Evolutionary conservation across 192 early-diverging fungal species (phyloP).

Genomic region (Thoreauomyces humboldtii): DNA sequence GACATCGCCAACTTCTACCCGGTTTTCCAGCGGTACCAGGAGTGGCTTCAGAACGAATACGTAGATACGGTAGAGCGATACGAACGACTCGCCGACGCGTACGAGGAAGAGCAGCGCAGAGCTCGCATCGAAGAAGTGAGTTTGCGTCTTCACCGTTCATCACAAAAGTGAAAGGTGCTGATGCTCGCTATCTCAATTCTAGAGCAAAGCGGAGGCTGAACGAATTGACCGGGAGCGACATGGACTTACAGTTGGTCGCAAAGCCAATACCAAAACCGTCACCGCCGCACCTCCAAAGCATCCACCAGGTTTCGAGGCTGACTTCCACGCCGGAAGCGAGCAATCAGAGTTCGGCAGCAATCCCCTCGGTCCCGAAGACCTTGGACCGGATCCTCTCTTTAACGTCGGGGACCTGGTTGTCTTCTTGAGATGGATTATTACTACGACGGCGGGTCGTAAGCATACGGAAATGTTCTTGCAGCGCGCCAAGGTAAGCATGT

Average conservation of each 20-base stretch:
- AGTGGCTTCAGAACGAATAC: conserved; percentile 40
- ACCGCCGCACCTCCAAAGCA: no score
- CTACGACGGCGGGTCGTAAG: conserved; percentile 17
- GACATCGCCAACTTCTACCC: conserved; percentile 33
- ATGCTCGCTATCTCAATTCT: no score
- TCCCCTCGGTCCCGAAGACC: conserved; percentile 20
- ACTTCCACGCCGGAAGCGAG: not conserved
- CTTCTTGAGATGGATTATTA: conserved; percentile 32
- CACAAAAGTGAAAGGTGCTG: no score
- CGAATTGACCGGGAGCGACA: conserved; percentile 27
- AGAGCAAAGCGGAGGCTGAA: conserved; percentile 32
- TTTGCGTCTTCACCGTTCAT: not conserved
- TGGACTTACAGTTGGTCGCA: not conserved
- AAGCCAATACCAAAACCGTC: not conserved
- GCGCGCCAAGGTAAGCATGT: conserved; percentile 33
- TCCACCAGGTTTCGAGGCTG: no score
- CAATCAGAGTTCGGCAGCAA: conserved; percentile 13
- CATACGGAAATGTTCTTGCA: conserved; percentile 41
- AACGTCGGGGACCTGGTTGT: conserved; percentile 31
- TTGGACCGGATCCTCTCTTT: conserved; percentile 25
- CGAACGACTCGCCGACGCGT: conserved; percentile 35
- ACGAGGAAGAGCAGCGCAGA: not conserved
- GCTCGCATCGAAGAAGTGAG: conserved; percentile 14
- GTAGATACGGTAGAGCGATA: conserved; percentile 39
- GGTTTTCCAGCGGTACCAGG: conserved; percentile 40